Evolutionary conservation across 768 basidiomycete genomes (phyloP), one percentile per base, ranked within the genome.

Genomic region (Agrocybe pediades): DNA sequence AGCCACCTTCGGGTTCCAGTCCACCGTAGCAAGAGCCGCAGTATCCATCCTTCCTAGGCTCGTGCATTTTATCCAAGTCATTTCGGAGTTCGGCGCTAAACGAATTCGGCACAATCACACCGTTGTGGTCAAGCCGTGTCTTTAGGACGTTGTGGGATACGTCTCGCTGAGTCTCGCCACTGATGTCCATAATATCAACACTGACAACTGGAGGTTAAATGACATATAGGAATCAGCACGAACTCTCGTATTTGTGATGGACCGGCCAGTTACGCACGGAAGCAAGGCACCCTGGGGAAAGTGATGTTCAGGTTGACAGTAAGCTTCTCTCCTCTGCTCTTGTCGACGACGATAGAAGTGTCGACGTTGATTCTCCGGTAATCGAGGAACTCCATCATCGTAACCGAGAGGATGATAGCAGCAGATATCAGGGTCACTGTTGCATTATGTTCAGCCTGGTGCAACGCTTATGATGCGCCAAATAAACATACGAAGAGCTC

Each of bases 11-110:
- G 2, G 93, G 88, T 48, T 80, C 83, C 21, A 82, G 59, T 51
- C 93, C 97, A 53, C 97, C 97, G 61, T 91, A 99, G 72, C 97
- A 99, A 5, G 94, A 96, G 3, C 97, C 97, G 72, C 96, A 98
- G 67, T 93, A 95, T 54, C 77, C 79, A 0, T 73, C 70, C 45
- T 80, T 70, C 67, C 84, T 78, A 66, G 77, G 72, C 54, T 84
- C 75, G 57, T 83, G 85, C 61, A 91, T 71, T 68, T 84, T 87
- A 70, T 98, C 95, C 2, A 95, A 71, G 50, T 99, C 96, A 57
- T 93, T 97, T 56, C 85, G 80, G 20, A 98, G 78, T 39, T 92
- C 91, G 43, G 78, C 75, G 55, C 67, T 78, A 52, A 74, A 68
- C 13, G 80, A 73, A 56, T 79, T 79, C 23, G 83, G 75, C 23